Conservation (phyloP, 805 yeast species). For the Blastobotrys robertii region DNA sequence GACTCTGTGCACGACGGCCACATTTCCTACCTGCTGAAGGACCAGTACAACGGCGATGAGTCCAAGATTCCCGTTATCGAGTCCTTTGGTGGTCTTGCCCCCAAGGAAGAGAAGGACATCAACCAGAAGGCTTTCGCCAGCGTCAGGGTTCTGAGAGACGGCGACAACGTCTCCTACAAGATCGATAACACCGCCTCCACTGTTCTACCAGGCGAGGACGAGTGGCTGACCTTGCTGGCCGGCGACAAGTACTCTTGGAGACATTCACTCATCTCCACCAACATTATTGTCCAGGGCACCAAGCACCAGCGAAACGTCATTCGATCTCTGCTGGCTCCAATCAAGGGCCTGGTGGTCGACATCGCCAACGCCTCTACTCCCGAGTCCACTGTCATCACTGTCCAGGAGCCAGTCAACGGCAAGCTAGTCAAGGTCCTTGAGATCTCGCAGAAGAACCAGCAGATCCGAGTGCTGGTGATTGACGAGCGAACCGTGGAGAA, state of each 20-base stretch:
- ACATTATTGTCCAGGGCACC: constrained; percentile 75
- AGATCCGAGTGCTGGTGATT: constrained; percentile 63
- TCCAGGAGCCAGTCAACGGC: constrained; percentile 67
- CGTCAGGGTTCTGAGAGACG: constrained; percentile 17
- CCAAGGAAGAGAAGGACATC: constrained; percentile 24
- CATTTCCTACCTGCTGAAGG: constrained; percentile 55
- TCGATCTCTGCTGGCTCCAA: constrained; percentile 71
- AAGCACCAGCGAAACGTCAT: constrained; percentile 73
- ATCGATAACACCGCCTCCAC: constrained; percentile 27
- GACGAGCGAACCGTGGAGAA: constrained; percentile 83
- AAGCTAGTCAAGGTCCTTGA: constrained; percentile 44
- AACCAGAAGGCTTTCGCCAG: constrained; percentile 16
- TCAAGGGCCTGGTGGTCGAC: constrained; percentile 51
- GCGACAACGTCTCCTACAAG: constrained; percentile 29
- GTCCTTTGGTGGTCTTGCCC: constrained; percentile 67
- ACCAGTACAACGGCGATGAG: constrained; percentile 60
- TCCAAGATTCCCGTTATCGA: constrained; percentile 79
- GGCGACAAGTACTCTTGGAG: constrained; percentile 80
- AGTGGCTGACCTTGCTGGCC: constrained; percentile 77
- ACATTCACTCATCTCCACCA: constrained; percentile 74
- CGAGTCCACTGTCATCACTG: constrained; percentile 49
- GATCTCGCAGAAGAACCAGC: constrained; percentile 39
- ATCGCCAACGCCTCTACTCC: constrained; percentile 44
- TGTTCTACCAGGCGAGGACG: constrained; percentile 32
- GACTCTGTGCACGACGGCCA: constrained; percentile 89